Evolutionary conservation across 1,284 basidiomycete species (phyloP).

Genomic region (Bjerkandera adusta): DNA sequence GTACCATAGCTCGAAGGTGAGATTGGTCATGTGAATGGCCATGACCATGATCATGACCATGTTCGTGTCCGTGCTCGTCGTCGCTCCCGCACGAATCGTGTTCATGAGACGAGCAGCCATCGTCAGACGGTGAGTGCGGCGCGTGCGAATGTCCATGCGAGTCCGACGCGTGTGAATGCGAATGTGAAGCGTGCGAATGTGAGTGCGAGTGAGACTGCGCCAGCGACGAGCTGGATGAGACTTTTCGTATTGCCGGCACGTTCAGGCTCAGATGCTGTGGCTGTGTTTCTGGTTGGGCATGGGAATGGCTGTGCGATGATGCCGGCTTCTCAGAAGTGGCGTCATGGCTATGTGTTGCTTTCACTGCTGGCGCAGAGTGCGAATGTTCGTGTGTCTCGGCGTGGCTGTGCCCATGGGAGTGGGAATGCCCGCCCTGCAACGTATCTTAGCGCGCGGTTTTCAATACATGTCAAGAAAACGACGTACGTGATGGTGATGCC

Average conservation of each 20-base stretch:
- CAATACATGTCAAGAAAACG: not conserved
- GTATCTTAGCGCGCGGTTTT: not conserved
- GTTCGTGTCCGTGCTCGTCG: slow-evolving; percentile 26
- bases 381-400: slow-evolving; percentile 3
- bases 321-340: not conserved
- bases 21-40: slow-evolving; percentile 23
- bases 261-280: no score
- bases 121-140: slow-evolving; percentile 33
- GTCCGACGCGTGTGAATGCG: slow-evolving; percentile 19
- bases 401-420: slow-evolving; percentile 19
- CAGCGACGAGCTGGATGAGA: slow-evolving; percentile 18
- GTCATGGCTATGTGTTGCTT: not conserved
- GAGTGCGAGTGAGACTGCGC: slow-evolving; percentile 31
- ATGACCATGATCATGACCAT: slow-evolving; percentile 25
- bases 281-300: no score
- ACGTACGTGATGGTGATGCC: slow-evolving; percentile 82
- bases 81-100: no score
- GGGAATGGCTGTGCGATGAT: slow-evolving; percentile 1
- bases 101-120: slow-evolving; percentile 4
- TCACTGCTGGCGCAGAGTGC: no score
- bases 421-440: slow-evolving; percentile 35
- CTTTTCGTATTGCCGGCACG: no score
- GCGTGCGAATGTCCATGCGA: slow-evolving; percentile 29
- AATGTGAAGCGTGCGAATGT: slow-evolving; percentile 28
- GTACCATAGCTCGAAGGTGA: not conserved